phyloP scores from a whole-genome alignment of 108 stramenopile genomes.

The Nitzschia sp. region DNA sequence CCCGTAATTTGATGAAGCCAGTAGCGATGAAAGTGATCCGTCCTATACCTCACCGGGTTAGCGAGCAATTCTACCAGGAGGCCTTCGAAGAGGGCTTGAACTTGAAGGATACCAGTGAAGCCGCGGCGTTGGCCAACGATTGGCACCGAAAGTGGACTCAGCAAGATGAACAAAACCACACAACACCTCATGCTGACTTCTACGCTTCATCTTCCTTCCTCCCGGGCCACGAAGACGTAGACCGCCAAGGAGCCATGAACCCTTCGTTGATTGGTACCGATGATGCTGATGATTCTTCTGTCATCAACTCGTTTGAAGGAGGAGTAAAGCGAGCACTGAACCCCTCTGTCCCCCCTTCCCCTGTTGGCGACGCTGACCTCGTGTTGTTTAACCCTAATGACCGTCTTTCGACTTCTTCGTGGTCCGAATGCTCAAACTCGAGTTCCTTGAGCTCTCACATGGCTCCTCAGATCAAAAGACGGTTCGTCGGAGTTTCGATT shows the following conservation, averaged over 20 bases:
- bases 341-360: neutral
- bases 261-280: conserved; percentile 11
- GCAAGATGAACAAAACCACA: conserved; percentile 41
- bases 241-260: conserved; percentile 23
- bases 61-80: conserved; percentile 36
- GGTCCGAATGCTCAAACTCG: neutral
- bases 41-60: conserved; percentile 30
- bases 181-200: conserved; percentile 24
- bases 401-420: conserved; percentile 2
- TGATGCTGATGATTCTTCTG: neutral
- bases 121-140: conserved; percentile 38
- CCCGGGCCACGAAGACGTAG: too few species aligned
- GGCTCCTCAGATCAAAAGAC: conserved; percentile 2
- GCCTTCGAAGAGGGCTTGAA: conserved; percentile 28
- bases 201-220: neutral
- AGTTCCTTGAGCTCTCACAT: conserved; percentile 7
- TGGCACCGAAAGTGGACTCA: conserved; percentile 49
- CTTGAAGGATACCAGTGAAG: conserved; percentile 19
- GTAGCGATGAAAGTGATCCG: conserved; percentile 21
- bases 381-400: neutral
- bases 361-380: neutral
- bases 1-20: neutral
- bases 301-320: neutral
- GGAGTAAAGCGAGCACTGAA: neutral
- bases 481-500: neutral